A percentile compares a stretch with the other conserved stretches of the same genome.
Evolutionary conservation across 129 eudicot species (phyloP).

Genomic region (Centella asiatica): DNA sequence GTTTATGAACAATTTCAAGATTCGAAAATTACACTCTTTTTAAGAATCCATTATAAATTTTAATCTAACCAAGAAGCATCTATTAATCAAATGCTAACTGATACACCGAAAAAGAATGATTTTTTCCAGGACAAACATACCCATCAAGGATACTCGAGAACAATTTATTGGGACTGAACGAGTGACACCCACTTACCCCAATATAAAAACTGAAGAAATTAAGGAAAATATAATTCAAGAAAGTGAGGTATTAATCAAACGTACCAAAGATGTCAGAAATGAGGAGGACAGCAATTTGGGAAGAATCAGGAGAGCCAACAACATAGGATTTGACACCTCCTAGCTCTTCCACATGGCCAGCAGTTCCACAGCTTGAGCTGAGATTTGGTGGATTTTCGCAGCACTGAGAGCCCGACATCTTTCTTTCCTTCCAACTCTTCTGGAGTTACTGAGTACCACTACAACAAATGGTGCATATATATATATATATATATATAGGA

Average conservation of each 20-base stretch:
- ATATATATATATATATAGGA: not conserved
- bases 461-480: not conserved
- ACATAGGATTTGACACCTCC: conserved; percentile 46
- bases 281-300: conserved; percentile 43
- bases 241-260: not conserved
- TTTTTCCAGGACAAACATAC: too few species aligned
- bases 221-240: not conserved
- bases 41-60: not conserved
- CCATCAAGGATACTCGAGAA: too few species aligned
- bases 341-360: conserved; percentile 33
- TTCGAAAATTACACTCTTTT: not conserved
- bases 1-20: not conserved
- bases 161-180: too few species aligned
- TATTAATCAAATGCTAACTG: too few species aligned
- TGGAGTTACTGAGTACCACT: too few species aligned
- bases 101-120: too few species aligned
- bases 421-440: too few species aligned
- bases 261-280: conserved; percentile 48
- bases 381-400: conserved; percentile 38
- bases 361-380: conserved; percentile 18
- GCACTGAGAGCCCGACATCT: conserved; percentile 44
- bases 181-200: not conserved
- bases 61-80: too few species aligned
- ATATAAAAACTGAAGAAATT: not conserved
- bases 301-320: conserved; percentile 36